Conservation (phyloP, 1,284 basidiomycete genomes). For the Microbotryum intermedium region DNA sequence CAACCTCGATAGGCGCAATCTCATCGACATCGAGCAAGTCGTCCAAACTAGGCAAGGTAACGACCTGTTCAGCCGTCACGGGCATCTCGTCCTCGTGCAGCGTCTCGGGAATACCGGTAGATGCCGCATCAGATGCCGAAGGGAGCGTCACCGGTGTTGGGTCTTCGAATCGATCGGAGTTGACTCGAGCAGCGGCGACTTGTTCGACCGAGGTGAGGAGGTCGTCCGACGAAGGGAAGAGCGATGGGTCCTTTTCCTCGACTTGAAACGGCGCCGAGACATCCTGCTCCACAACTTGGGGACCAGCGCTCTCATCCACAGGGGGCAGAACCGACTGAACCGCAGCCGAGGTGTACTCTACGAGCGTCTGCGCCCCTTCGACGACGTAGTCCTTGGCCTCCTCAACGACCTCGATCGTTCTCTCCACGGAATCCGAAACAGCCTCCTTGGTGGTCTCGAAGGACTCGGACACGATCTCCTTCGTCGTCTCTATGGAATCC, state of each 20-base stretch:
- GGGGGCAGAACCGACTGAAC: neutral
- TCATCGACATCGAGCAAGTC: conserved; percentile 18
- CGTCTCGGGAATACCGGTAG: neutral
- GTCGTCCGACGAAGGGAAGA: conserved; percentile 2
- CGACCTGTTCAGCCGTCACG: conserved; percentile 12
- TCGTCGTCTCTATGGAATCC: conserved; percentile 3
- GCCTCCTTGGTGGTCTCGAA: neutral
- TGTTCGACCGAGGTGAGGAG: conserved; percentile 10
- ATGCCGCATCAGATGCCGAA: neutral
- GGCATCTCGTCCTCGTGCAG: conserved; percentile 5
- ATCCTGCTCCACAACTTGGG: too few species aligned
- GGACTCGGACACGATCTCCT: neutral
- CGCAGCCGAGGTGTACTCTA: neutral
- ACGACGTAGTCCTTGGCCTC: neutral
- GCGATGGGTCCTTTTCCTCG: too few species aligned
- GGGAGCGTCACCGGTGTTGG: conserved; percentile 1
- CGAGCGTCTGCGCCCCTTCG: neutral
- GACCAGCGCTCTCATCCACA: neutral
- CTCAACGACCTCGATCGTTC: neutral
- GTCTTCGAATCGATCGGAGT: conserved; percentile 3
- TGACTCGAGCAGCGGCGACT: neutral
- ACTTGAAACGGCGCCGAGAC: too few species aligned
- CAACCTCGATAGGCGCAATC: conserved; percentile 6
- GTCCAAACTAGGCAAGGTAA: neutral
- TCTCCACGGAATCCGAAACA: neutral